These are phyloP conservation scores for Carex scoparia DNA, from an alignment of 176 grass and related monocot species.

Conservation along the genomic window DNA sequence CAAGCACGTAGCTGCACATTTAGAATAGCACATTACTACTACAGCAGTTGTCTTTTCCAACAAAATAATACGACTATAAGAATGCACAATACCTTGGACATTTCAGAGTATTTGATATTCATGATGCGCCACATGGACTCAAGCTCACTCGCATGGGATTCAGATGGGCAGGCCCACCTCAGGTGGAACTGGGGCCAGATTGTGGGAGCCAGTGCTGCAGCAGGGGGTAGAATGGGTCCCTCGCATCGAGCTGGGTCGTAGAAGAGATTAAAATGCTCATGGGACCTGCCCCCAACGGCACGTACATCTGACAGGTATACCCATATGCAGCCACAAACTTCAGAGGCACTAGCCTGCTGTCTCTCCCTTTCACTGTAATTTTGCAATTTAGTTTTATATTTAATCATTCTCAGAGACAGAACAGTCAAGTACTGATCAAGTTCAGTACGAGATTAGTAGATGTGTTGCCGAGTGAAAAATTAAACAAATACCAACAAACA, in stretches of 20 bases:
- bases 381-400: conserved; percentile 7
- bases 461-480: neutral
- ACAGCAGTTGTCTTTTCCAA: conserved; percentile 4
- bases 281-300: conserved; percentile 57
- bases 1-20: neutral
- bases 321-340: conserved; percentile 73
- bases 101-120: conserved; percentile 52
- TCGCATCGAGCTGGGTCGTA: conserved; percentile 54
- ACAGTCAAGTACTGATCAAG: neutral
- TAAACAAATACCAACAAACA: neutral
- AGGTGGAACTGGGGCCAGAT: conserved; percentile 97
- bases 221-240: conserved; percentile 59
- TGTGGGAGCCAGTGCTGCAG: conserved; percentile 83
- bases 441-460: neutral
- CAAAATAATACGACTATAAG: neutral
- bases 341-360: conserved; percentile 57
- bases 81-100: conserved; percentile 9
- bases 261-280: conserved; percentile 81
- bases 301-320: conserved; percentile 55
- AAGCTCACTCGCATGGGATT: conserved; percentile 63
- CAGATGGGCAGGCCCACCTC: conserved; percentile 81
- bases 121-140: conserved; percentile 72
- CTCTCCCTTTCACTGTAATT: conserved; percentile 88
- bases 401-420: neutral
- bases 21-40: conserved; percentile 1